These are phyloP conservation scores for Cucumis hystrix DNA, from an alignment of 306 rosid species.

Conservation along the genomic window DNA sequence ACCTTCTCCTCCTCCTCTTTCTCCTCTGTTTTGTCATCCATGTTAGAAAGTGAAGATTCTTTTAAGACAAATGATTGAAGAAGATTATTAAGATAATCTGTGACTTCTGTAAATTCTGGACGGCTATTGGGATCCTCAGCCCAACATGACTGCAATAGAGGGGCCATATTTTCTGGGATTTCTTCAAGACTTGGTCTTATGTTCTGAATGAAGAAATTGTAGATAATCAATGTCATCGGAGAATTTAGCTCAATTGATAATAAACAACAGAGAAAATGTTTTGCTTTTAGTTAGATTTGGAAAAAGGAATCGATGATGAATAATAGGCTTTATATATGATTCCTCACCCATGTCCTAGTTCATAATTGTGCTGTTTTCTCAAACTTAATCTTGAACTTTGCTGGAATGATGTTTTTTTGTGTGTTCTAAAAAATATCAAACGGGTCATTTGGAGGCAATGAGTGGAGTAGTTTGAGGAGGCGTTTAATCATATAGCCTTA, in stretches of 20 bases:
- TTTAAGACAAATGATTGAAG: neutral
- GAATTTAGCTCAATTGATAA: neutral
- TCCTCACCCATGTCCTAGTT: neutral
- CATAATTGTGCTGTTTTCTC: neutral
- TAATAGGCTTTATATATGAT: neutral
- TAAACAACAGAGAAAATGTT: neutral
- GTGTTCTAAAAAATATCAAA: neutral
- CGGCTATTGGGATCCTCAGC: conserved; percentile 33
- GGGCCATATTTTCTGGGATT: conserved; percentile 23
- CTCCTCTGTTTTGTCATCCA: conserved; percentile 8
- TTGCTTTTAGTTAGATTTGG: neutral
- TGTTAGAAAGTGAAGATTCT: conserved; percentile 1
- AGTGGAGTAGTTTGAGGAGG: no score
- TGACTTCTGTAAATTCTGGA: conserved; percentile 40
- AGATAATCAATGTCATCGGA: conserved; percentile 1
- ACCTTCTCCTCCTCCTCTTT: neutral
- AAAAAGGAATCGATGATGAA: neutral
- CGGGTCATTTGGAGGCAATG: no score
- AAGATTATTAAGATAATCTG: conserved; percentile 10
- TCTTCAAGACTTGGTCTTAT: conserved; percentile 34
- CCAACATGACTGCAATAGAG: conserved; percentile 58
- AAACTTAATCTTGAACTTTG: neutral
- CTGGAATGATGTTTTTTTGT: neutral
- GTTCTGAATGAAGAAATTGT: conserved; percentile 18
- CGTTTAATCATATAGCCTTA: no score